Evolutionary conservation across 2,329 filamentous ascomycete species (phyloP).

Genomic region (Orbilia brochopaga): DNA sequence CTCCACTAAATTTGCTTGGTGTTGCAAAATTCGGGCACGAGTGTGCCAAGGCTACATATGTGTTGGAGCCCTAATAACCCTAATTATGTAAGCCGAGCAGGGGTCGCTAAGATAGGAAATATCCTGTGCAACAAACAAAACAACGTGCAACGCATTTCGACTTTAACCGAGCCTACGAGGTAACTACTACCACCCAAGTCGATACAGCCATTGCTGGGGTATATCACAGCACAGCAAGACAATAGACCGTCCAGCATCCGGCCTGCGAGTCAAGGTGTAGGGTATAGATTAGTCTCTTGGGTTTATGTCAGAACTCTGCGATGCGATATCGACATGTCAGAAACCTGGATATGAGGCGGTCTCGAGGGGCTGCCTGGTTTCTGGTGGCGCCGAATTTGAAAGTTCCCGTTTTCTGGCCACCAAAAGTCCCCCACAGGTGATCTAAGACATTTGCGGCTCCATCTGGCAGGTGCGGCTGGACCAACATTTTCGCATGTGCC

Average conservation of each 20-base stretch:
- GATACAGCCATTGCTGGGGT: too few species aligned
- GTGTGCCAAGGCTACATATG: constrained; percentile 32
- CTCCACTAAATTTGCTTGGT: constrained; percentile 49
- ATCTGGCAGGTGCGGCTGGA: constrained; percentile 42
- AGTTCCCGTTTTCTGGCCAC: constrained; percentile 37
- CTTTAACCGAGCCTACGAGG: too few species aligned
- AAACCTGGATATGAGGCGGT: too few species aligned
- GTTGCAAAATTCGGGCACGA: constrained; percentile 44
- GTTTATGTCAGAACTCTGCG: too few species aligned
- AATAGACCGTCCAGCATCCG: too few species aligned
- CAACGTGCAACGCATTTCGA: constrained; percentile 6
- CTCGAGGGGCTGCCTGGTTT: background rate
- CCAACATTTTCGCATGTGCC: constrained; percentile 40
- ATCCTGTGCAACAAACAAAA: constrained; percentile 27
- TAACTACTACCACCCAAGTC: too few species aligned
- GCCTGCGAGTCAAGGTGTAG: too few species aligned
- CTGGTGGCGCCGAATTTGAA: constrained; percentile 25
- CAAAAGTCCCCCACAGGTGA: constrained; percentile 5
- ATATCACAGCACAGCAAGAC: too few species aligned
- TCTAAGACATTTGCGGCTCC: constrained; percentile 49
- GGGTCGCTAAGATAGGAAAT: constrained; percentile 14
- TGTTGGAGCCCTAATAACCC: constrained; percentile 46
- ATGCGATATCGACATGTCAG: too few species aligned
- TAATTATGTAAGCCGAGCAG: constrained; percentile 31
- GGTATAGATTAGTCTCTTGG: too few species aligned